Evolutionary conservation across 805 yeast species (phyloP), one percentile per base, ranked within the genome.

Genomic region (Metschnikowia colocasiae): DNA sequence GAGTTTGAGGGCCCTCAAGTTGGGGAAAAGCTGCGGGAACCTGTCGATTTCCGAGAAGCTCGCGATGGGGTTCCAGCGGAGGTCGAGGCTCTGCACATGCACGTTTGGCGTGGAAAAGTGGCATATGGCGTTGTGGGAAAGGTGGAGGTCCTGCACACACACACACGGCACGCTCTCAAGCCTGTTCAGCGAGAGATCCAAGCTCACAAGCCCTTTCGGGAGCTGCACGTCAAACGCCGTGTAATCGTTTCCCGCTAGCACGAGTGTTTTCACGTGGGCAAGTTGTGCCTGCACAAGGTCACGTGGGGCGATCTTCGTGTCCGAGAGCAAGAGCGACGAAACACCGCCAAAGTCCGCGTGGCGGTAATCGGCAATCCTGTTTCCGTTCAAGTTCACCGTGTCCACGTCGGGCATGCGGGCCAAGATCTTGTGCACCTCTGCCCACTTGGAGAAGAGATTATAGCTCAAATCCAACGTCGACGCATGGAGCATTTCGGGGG

Each of bases 351-450:
- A 23, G 15, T 31, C 27, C 1, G 42, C 27, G 7, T 13, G 3
- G 4, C 10, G 13, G n/a, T 7, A 18, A 10, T 33, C 37, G 2
- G 8, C 9, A 45, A 81, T 70, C 43, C 74, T 57, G 54, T 81
- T 81, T 0, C 87, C 87, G 47, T 80, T 82, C 37, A 86, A 54
- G 35, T 76, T 71, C 27, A 87, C 53, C 1, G 60, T 58, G 19
- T 56, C 49, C 6, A 88, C 51, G 0, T 50, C 48, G 0, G 74
- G 69, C 27, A 82, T 51, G 2, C 55, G 47, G 3, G 54, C 45
- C 0, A 76, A 49, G 12, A 83, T 61, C 1, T 57, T 51, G 43
- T 71, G 56, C 0, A 85, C 58, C 1, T 55, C 56, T 4, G 12
- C n/a, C 54, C 55, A 51, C 7, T 25, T 9, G 7, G 50, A 27